phyloP scores from a whole-genome alignment of 768 basidiomycete genomes.

The Hirschioporus abietinus region DNA sequence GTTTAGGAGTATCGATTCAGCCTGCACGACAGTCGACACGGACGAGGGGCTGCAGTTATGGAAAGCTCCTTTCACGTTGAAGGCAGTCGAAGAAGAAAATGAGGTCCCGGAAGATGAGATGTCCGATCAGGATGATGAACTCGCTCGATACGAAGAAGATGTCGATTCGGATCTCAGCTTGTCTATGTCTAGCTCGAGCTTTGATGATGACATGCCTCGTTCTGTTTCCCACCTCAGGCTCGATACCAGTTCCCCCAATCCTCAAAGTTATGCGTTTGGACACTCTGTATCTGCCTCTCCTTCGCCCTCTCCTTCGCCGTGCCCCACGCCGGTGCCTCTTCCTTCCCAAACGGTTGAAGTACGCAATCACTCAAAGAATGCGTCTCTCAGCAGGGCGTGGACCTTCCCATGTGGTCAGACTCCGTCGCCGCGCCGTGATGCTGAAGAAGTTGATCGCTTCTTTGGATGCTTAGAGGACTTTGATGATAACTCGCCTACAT shows the following conservation, averaged over 20 bases:
- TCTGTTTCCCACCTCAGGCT: conserved; percentile 13
- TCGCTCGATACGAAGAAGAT: conserved; percentile 68
- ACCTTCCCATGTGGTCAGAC: conserved; percentile 38
- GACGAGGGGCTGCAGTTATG: conserved; percentile 34
- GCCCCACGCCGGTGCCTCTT: conserved; percentile 21
- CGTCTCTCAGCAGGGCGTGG: conserved; percentile 63
- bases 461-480: conserved; percentile 61
- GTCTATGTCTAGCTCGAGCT: conserved; percentile 36
- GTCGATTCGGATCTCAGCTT: conserved; percentile 50
- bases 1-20: conserved; percentile 59
- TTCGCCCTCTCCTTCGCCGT: conserved; percentile 23
- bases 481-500: conserved; percentile 41
- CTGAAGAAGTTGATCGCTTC: conserved; percentile 65
- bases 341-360: conserved; percentile 15
- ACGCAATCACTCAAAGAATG: conserved; percentile 25
- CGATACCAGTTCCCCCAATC: conserved; percentile 9
- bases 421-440: conserved; percentile 19
- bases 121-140: conserved; percentile 50
- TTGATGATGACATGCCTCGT: conserved; percentile 42
- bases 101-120: conserved; percentile 31
- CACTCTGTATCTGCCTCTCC: conserved; percentile 22
- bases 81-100: conserved; percentile 53
- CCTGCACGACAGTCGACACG: conserved; percentile 65
- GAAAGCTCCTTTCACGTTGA: conserved; percentile 42
- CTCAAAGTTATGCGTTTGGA: conserved; percentile 19